Evolutionary conservation across 2,329 filamentous ascomycete species (phyloP), one percentile per base, ranked within the genome.

Genomic region (Colletotrichum acutatum): DNA sequence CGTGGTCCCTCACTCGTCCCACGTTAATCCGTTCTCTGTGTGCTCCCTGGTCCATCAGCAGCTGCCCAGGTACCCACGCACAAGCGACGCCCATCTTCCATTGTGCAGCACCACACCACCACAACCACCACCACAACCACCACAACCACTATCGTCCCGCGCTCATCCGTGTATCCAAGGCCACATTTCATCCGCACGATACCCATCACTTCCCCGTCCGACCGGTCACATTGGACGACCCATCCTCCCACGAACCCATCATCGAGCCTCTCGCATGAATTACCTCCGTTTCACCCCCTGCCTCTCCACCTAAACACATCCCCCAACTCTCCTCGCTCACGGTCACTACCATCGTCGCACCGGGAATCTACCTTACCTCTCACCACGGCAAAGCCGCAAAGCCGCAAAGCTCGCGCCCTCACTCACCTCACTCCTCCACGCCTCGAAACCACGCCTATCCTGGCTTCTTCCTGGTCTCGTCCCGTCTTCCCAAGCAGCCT

Each of bases 281-380:
- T 34, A 63, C 58, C 65, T 49, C 70, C 64, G 72, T 74, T 74
- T 74, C 72, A 74, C 65, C 65, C 70, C 72, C 57, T 73, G 72
- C 54, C 69, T 68, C 72, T 57, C 69, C 64, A 65, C 69, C 59
- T 60, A 42, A 63, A 14, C 59, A 49, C 57, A 57, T 52, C 59
- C 69, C 68, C 70, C n/a, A 60, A 42, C 37, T 42, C 14, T n/a
- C 26, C n/a, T 61, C 52, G 19, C 34, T 46, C 54, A 59, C 54
- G 34, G 28, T 14, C 34, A 61, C 54, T 26, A 60, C 54, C 16
- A 30, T 28, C 66, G 32, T 32, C 30, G 32, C 34, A 49, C 56
- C 61, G 67, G 66, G 60, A 56, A 52, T 22, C 24, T 37, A 49
- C 42, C 69, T 30, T 37, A 49, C 42, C 69, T 30, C 58, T 32